A percentile compares a stretch with the other conserved stretches of the same genome.
Evolutionary conservation across 1,284 basidiomycete species (phyloP).

Genomic region (Flammula alnicola): DNA sequence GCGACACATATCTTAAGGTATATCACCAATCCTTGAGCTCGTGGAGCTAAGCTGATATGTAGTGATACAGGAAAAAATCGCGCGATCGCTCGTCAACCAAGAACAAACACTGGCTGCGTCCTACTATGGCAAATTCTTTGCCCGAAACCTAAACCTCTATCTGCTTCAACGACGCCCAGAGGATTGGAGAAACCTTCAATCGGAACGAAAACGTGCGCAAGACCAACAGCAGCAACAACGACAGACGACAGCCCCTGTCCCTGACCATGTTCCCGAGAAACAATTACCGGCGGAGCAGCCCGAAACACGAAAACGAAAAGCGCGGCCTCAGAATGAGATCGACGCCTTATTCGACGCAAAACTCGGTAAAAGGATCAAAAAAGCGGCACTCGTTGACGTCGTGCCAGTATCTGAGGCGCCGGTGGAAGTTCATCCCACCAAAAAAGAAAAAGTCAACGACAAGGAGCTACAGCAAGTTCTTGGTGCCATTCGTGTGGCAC

Average conservation of each 20-base stretch:
- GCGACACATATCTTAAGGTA: slow-evolving; percentile 90
- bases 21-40: not conserved
- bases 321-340: slow-evolving; percentile 61
- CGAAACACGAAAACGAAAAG: slow-evolving; percentile 30
- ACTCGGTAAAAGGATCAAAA: slow-evolving; percentile 62
- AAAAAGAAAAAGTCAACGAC: slow-evolving; percentile 24
- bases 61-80: slow-evolving; percentile 83
- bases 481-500: slow-evolving; percentile 49
- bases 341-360: slow-evolving; percentile 67
- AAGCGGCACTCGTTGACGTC: slow-evolving; percentile 41
- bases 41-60: not conserved
- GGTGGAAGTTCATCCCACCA: not conserved
- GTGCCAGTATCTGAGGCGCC: not conserved
- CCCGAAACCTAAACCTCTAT: slow-evolving; percentile 77
- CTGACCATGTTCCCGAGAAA: not conserved
- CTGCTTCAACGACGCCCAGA: slow-evolving; percentile 79
- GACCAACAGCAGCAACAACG: slow-evolving; percentile 12
- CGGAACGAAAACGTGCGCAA: slow-evolving; percentile 34
- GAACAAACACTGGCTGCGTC: slow-evolving; percentile 75
- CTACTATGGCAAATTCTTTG: slow-evolving; percentile 87
- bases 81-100: slow-evolving; percentile 72
- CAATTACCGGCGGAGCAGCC: not conserved
- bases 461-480: slow-evolving; percentile 42
- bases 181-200: slow-evolving; percentile 76
- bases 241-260: not conserved